Evolutionary conservation across 768 basidiomycete genomes (phyloP).

Genomic region (Calocera viscosa): DNA sequence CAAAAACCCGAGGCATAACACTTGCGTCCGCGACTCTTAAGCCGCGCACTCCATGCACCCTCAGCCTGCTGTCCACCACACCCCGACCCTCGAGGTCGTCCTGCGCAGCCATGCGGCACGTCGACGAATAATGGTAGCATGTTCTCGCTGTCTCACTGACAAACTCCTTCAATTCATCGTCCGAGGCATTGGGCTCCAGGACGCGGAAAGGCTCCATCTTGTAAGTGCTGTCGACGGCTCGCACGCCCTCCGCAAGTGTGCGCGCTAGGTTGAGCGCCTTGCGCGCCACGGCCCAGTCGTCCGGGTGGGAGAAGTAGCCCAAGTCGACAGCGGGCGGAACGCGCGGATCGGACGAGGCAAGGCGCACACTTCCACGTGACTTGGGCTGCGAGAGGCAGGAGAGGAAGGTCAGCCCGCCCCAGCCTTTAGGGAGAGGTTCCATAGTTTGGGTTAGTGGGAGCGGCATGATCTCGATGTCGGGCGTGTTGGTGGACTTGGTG

Average conservation of each 20-base stretch:
- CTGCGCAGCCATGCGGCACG: background rate
- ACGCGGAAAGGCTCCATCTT: background rate
- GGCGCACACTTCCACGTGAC: slow-evolving; percentile 11
- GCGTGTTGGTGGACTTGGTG: background rate
- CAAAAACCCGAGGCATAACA: background rate
- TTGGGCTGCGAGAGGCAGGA: slow-evolving; percentile 10
- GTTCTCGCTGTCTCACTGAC: background rate
- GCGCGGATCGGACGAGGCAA: slow-evolving; percentile 11
- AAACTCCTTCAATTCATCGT: background rate
- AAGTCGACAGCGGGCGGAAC: slow-evolving; percentile 12
- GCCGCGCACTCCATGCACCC: background rate
- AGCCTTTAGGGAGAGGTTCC: background rate
- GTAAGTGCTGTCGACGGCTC: background rate
- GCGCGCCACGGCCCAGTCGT: background rate
- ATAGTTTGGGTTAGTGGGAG: background rate
- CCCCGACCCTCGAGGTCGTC: background rate
- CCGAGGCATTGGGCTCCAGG: background rate
- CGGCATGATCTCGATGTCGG: background rate
- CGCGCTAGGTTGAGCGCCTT: background rate
- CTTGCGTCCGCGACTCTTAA: background rate
- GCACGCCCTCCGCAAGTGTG: slow-evolving; percentile 7
- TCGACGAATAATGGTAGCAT: background rate
- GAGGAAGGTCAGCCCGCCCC: background rate
- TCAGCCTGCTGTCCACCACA: background rate
- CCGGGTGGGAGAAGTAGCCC: slow-evolving; percentile 11